Evolutionary conservation across 495 filamentous ascomycete species (phyloP).

Genomic region (Ramalina intermedia): DNA sequence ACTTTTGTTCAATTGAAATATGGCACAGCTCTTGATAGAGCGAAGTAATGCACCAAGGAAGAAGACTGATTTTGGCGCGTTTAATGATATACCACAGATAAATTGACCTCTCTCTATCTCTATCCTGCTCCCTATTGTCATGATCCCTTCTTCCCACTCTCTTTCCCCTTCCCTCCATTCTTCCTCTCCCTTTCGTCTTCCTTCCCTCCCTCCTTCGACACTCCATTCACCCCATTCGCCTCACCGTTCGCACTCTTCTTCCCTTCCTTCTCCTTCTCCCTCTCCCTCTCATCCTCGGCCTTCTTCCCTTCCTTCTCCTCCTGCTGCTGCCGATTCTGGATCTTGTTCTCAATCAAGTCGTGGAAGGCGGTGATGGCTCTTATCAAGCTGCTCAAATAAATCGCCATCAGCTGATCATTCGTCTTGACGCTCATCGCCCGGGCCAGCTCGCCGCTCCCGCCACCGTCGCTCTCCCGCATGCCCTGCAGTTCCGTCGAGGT

Average conservation of each 20-base stretch:
- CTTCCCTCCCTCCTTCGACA: constrained; percentile 37
- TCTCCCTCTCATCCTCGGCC: constrained; percentile 46
- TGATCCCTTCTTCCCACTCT: constrained; percentile 31
- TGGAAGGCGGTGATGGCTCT: constrained; percentile 97
- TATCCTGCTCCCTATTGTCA: no score
- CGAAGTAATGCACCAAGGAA: no score
- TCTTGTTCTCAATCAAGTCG: constrained; percentile 99
- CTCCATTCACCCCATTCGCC: constrained; percentile 42
- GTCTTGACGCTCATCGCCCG: constrained; percentile 97
- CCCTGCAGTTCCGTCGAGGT: constrained; percentile 23
- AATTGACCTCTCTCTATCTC: no score
- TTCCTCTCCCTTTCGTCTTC: constrained; percentile 50
- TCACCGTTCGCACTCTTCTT: constrained; percentile 17
- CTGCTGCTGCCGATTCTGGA: constrained; percentile 93
- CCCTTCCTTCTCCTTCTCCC: constrained; percentile 33
- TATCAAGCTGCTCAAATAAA: constrained; percentile 92
- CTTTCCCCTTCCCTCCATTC: constrained; percentile 36
- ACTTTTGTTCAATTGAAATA: no score
- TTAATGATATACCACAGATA: no score
- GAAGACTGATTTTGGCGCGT: no score
- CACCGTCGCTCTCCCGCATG: constrained; percentile 17
- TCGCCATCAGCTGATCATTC: constrained; percentile 96
- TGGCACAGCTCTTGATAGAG: no score
- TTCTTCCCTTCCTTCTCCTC: constrained; percentile 84
- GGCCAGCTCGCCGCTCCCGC: constrained; percentile 64